These are phyloP conservation scores for Arthroderma sp. DNA, from an alignment of 2,329 filamentous ascomycete species.

Conservation along the genomic window DNA sequence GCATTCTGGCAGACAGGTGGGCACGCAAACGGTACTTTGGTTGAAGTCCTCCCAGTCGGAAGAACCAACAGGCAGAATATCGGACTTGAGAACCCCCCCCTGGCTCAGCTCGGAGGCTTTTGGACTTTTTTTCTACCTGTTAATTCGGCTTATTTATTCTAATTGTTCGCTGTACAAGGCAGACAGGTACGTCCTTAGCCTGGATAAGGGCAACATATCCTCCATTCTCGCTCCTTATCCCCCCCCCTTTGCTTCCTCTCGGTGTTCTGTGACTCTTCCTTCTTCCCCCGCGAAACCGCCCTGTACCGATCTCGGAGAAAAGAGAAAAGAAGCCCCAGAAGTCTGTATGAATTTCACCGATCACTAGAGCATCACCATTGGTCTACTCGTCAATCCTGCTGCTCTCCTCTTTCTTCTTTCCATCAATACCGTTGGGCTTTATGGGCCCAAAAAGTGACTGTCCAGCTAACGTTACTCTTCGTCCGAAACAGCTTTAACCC, in stretches of 20 bases:
- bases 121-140: not conserved
- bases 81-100: not conserved
- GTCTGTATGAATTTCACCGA: not conserved
- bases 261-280: not conserved
- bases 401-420: not conserved
- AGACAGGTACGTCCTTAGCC: not conserved
- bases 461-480: not conserved
- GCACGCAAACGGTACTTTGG: conserved; percentile 37
- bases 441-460: not conserved
- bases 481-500: conserved; percentile 20
- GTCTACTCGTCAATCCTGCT: not conserved
- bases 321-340: not conserved
- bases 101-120: not conserved
- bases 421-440: no score
- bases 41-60: conserved; percentile 19
- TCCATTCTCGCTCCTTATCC: not conserved
- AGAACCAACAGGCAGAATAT: not conserved
- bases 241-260: not conserved
- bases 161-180: not conserved
- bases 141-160: not conserved
- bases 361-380: not conserved
- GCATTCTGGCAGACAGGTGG: conserved; percentile 41
- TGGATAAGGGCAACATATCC: not conserved
- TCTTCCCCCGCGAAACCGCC: no score
- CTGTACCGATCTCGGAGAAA: conserved; percentile 1